These are phyloP conservation scores for Boletus pseudo-olivaceus DNA, from an alignment of 768 basidiomycete species.

Conservation along the genomic window DNA sequence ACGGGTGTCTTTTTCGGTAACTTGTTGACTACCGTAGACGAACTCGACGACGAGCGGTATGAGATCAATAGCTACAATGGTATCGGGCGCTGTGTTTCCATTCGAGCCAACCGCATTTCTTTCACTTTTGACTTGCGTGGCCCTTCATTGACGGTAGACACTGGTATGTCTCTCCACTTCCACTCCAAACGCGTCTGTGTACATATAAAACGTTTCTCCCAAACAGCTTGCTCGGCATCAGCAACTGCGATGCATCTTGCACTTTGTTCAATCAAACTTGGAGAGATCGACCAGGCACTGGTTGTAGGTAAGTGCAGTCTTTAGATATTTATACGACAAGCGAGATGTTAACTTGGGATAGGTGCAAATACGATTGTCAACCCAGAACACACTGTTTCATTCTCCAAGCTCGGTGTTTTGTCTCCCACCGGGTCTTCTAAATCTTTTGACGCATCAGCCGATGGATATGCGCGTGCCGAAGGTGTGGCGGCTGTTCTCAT, in stretches of 20 bases:
- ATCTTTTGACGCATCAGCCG: conserved; percentile 31
- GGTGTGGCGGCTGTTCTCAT: conserved; percentile 32
- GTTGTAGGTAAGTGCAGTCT: conserved; percentile 28
- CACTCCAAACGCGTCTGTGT: background rate
- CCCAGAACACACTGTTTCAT: conserved; percentile 25
- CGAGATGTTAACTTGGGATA: background rate
- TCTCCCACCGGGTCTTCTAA: conserved; percentile 34
- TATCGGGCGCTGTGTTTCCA: conserved; percentile 30
- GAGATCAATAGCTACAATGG: conserved; percentile 29
- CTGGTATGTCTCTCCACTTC: conserved; percentile 8
- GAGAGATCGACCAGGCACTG: conserved; percentile 48
- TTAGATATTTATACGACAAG: no score
- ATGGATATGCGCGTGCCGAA: conserved; percentile 32
- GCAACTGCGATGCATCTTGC: conserved; percentile 48
- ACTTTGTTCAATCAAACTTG: conserved; percentile 39
- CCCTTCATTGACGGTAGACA: conserved; percentile 47
- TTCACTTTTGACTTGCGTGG: conserved; percentile 38
- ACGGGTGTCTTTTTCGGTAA: conserved; percentile 42
- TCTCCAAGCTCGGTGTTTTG: conserved; percentile 33
- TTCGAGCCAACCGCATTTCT: conserved; percentile 32
- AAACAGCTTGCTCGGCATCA: conserved; percentile 41
- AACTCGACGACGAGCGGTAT: conserved; percentile 27
- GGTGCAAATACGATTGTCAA: conserved; percentile 30
- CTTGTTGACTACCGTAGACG: conserved; percentile 25
- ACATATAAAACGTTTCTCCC: background rate